Evolutionary conservation across 176 grass and related monocot genomes (phyloP).

Genomic region (Lolium multiflorum): DNA sequence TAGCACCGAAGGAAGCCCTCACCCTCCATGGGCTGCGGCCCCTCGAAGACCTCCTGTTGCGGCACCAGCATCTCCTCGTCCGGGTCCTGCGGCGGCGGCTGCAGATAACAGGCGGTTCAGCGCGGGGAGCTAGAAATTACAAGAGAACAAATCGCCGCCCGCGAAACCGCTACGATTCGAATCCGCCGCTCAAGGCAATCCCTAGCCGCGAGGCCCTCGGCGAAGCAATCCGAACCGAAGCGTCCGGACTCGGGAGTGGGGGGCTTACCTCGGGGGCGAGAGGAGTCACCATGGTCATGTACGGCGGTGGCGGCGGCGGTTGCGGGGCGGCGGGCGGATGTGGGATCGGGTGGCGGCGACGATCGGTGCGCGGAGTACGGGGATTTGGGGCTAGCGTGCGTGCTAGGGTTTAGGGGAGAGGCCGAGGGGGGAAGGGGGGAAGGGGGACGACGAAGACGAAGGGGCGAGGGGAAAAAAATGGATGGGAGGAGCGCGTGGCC

Average conservation of each 20-base stretch:
- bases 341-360: conserved; percentile 36
- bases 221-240: background rate
- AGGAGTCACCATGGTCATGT: conserved; percentile 58
- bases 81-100: conserved; percentile 50
- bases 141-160: conserved; percentile 6
- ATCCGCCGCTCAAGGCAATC: background rate
- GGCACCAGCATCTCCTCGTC: conserved; percentile 73
- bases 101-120: conserved; percentile 42
- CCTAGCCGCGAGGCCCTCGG: conserved; percentile 22
- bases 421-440: background rate
- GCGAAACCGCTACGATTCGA: background rate
- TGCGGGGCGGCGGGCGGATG: background rate
- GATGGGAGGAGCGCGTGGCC: background rate
- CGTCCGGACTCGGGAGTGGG: background rate
- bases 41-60: conserved; percentile 50
- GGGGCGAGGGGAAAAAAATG: background rate
- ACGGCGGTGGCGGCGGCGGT: background rate
- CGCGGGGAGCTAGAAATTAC: background rate
- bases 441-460: background rate
- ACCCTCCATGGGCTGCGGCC: conserved; percentile 73
- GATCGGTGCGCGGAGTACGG: background rate
- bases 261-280: conserved; percentile 54
- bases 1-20: background rate
- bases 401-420: conserved; percentile 56
- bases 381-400: background rate